Evolutionary conservation across 495 filamentous ascomycete species (phyloP).

Genomic region (Aspergillus ostianus): DNA sequence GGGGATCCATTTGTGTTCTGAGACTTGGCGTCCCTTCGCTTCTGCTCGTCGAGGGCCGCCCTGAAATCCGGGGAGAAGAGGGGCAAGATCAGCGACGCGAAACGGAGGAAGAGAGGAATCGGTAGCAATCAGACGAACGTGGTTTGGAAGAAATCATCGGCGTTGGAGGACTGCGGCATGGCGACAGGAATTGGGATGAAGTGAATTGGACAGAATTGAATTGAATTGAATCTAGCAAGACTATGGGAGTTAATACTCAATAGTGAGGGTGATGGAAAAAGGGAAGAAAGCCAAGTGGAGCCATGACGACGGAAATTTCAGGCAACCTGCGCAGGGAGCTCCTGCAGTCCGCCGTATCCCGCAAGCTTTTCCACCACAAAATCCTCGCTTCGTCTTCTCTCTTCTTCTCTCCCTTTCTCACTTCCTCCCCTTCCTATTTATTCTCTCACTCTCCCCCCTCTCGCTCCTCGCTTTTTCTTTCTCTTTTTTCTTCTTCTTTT

Average conservation of each 20-base stretch:
- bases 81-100: constrained; percentile 13
- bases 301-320: constrained; percentile 9
- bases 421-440: constrained; percentile 19
- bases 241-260: too few species aligned
- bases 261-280: neutral
- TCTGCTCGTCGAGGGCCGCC: constrained; percentile 66
- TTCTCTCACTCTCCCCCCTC: constrained; percentile 10
- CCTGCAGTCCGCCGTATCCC: constrained; percentile 37
- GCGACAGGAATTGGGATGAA: neutral
- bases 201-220: neutral
- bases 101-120: constrained; percentile 2
- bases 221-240: neutral
- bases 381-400: constrained; percentile 15
- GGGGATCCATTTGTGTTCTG: constrained; percentile 81
- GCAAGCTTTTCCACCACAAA: constrained; percentile 37
- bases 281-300: neutral
- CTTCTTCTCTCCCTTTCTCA: constrained; percentile 11
- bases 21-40: constrained; percentile 75
- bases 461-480: constrained; percentile 9
- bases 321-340: constrained; percentile 39
- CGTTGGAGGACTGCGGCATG: constrained; percentile 66
- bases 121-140: constrained; percentile 52
- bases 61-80: constrained; percentile 37
- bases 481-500: constrained; percentile 8
- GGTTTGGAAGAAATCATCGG: constrained; percentile 86